Base-by-base conservation (phyloP, 2,329 filamentous ascomycete species). In the Colletotrichum sp. region DNA sequence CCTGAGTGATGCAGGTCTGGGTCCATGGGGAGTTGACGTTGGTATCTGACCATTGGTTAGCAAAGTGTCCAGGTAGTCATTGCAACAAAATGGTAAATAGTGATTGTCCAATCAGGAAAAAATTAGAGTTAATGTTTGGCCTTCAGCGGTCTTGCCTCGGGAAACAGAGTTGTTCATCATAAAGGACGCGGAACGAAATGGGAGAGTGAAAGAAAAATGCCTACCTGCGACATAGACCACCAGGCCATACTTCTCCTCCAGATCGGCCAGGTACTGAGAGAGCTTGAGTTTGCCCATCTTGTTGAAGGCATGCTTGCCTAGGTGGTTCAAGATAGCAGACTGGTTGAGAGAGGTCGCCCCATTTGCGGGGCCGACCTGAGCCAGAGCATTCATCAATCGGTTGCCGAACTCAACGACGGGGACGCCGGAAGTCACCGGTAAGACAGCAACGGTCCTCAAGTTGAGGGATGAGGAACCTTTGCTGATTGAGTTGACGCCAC, bases 1-100 rank as follows among this genome's bases (percentile, higher is more conserved):
- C 97, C 85, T 99, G 97, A 18, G 94, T 94, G 78, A 99, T 98
- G 83, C 98, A 99, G 0, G 97, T 99, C 82, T 98, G 96, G 1
- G 98, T 99, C 97, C 97, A 99, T 1, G 96, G 96, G 3, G 98
- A 95, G 80, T 98, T 99, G 80, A 99, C 97, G 77, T 93, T 98
- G 6, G 98, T 99, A 84, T 99, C 97, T 94, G 69, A n/a, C 69
- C 16, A 63, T 72, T 60, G 75, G 78, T 85, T 82, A 87, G 84
- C 79, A 77, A 70, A 10, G 8, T 26, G 10, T n/a, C 6, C 6
- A n/a, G 5, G 6, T 21, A 6, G 5, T 28, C 28, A 4, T n/a
- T 62, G 76, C 72, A 70, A 44, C 18, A 71, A 44, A 59, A 68
- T n/a, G 59, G 72, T 68, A 52, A 74, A 39, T 66, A 70, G 75